Evolutionary conservation across 2,329 filamentous ascomycete genomes (phyloP), one percentile per base, ranked within the genome.

Genomic region (Xylaria sp.): DNA sequence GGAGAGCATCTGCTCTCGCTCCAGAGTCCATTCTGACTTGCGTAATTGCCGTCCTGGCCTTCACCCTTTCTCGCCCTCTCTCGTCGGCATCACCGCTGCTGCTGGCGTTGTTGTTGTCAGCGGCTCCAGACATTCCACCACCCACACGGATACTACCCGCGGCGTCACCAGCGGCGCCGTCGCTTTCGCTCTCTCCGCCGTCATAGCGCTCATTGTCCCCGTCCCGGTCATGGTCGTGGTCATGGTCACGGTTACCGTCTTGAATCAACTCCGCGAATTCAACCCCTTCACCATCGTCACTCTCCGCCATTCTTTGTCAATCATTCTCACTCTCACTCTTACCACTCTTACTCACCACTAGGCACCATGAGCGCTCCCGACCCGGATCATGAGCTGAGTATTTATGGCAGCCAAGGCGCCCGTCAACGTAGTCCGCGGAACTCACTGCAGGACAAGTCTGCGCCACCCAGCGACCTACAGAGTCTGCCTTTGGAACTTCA

Each of bases 401-500:
- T 48, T 23, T 39, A 54, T 30, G 42, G 51, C 42, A 52, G 54
- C 52, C 55, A 58, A 30, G 57, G 34, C 46, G 52, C 54, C 49
- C 57, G 19, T 18, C 18, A 5, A 37, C 62, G 23, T 37, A 59
- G 18, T n/a, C 55, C 50, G 18, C 55, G 39, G 35, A 13, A 47
- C 13, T 58, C 51, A 16, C 52, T 48, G 19, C 47, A 44, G 9
- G 11, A 30, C 35, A 47, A 53, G 19, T 19, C 53, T 47, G 30
- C 49, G n/a, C 51, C 49, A 11, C n/a, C 56, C 13, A 57, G 51
- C 46, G 62, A 65, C 54, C 63, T 70, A 54, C 55, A 59, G 47
- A 62, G 64, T 30, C 53, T 71, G 16, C 69, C 70, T 9, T 55
- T 68, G 10, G 70, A 71, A 55, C 66, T 71, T 47, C 69, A 70